Evolutionary conservation across 2,329 filamentous ascomycete species (phyloP), one percentile per base, ranked within the genome.

Genomic region (Esteya vermicola): DNA sequence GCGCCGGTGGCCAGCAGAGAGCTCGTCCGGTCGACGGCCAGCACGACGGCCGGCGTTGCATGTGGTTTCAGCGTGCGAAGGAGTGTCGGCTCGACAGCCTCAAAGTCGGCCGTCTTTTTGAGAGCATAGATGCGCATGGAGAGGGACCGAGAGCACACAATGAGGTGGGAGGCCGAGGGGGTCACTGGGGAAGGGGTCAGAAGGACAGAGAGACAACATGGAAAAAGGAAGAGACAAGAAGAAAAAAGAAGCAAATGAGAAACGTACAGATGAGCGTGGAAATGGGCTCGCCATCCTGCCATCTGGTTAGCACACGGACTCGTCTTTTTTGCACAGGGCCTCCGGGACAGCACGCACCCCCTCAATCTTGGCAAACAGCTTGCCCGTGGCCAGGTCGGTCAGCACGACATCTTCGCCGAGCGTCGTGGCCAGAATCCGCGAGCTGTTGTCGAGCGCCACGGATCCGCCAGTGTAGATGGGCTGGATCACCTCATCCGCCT

Each of bases 401-500:
- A 98, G 66, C 40, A 96, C 64, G 16, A 78, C 88, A 72, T 95
- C 85, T 57, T 98, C 91, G 27, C 84, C 86, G n/a, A 96, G 64
- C 27, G 83, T 86, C 20, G 86, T 86, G 33, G 86, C 89, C 40
- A 98, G 70, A 47, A 96, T 75, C 51, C 75, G 75, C 38, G 86
- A 86, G 61, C 76, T 75, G 57, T 78, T 74, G 65, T 89, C 85
- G 45, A 96, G 72, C 23, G 85, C 78, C 43, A 93, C 78, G 48
- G 83, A 81, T 33, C 91, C 91, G 40, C 91, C 91, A 2, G 89
- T 94, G 56, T 91, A 95, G 37, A 96, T 89, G 18, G 91, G 91
- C 51, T 86, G 83, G 41, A 98, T 82, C 36, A 85, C 83, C 53
- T 81, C 77, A 48, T 72, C 72, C 43, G 81, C 75, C 54, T 93